phyloP scores from a whole-genome alignment of 169 alveolate genomes.

The Perkinsus marinus region DNA sequence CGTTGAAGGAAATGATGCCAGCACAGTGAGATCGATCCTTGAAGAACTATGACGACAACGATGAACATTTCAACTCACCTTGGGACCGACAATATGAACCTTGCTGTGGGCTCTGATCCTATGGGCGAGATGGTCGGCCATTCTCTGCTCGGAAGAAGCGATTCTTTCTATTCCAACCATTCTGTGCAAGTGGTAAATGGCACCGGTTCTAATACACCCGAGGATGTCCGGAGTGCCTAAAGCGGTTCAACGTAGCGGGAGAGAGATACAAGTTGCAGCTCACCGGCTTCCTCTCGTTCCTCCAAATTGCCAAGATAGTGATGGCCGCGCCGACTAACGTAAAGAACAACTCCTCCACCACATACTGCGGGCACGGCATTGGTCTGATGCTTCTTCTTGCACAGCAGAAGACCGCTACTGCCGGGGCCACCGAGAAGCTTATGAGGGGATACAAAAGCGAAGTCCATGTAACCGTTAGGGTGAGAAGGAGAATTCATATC shows the following conservation, averaged over 20 bases:
- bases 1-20: background rate
- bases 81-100: background rate
- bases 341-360: slow-evolving; percentile 78
- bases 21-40: background rate
- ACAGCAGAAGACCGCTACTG: slow-evolving; percentile 58
- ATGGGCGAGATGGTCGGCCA: background rate
- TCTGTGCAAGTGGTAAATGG: slow-evolving; percentile 38
- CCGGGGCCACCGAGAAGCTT: slow-evolving; percentile 82
- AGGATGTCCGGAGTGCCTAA: slow-evolving; percentile 74
- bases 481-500: background rate
- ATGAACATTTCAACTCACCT: background rate
- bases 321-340: slow-evolving; percentile 69
- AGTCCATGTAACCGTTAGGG: slow-evolving; percentile 44
- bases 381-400: slow-evolving; percentile 53
- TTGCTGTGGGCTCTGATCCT: background rate
- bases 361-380: slow-evolving; percentile 51
- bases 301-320: slow-evolving; percentile 55
- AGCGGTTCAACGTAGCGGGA: background rate
- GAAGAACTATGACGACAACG: background rate
- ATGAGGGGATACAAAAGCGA: slow-evolving; percentile 75
- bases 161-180: background rate
- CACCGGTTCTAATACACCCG: slow-evolving; percentile 73
- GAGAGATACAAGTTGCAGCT: background rate
- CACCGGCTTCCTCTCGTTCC: slow-evolving; percentile 80
- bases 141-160: background rate